phyloP scores from a whole-genome alignment of 306 rosid species.

The Cercis canadensis region DNA sequence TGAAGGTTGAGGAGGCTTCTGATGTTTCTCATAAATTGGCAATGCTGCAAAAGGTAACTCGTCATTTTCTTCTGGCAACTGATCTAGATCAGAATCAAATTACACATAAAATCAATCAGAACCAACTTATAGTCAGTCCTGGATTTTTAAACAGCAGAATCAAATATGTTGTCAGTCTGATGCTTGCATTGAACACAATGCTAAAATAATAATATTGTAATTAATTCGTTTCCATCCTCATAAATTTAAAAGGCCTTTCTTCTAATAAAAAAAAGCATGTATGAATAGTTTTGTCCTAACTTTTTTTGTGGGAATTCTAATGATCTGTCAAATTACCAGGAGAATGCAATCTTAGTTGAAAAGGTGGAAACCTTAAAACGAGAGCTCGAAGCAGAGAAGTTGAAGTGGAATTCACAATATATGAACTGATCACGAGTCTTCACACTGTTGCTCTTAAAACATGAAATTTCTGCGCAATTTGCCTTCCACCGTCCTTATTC shows the following conservation, averaged over 20 bases:
- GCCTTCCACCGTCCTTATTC: conserved; percentile 18
- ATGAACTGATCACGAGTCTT: conserved; percentile 30
- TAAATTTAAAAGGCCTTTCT: conserved; percentile 1
- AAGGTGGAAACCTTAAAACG: conserved; percentile 61
- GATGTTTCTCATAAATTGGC: conserved; percentile 50
- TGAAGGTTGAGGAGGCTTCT: conserved; percentile 48
- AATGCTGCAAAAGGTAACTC: conserved; percentile 61
- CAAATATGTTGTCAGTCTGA: too few species aligned
- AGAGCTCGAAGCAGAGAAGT: conserved; percentile 60
- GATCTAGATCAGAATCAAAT: too few species aligned
- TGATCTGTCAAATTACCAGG: conserved; percentile 47
- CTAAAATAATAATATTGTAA: too few species aligned
- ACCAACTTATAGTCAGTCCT: too few species aligned
- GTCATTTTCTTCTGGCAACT: not conserved
- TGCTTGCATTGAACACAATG: too few species aligned
- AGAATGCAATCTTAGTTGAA: conserved; percentile 53
- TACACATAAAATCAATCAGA: too few species aligned
- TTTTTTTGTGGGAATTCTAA: conserved; percentile 28
- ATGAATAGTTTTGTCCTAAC: conserved; percentile 15
- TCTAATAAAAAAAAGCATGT: not conserved
- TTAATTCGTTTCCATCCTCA: too few species aligned
- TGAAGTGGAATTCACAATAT: conserved; percentile 51
- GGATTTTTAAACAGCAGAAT: too few species aligned
- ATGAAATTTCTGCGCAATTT: conserved; percentile 16
- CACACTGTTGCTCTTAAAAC: conserved; percentile 19